Base-by-base conservation (phyloP, 192 early-diverging fungal genomes). In the Coemansia sp. region DNA sequence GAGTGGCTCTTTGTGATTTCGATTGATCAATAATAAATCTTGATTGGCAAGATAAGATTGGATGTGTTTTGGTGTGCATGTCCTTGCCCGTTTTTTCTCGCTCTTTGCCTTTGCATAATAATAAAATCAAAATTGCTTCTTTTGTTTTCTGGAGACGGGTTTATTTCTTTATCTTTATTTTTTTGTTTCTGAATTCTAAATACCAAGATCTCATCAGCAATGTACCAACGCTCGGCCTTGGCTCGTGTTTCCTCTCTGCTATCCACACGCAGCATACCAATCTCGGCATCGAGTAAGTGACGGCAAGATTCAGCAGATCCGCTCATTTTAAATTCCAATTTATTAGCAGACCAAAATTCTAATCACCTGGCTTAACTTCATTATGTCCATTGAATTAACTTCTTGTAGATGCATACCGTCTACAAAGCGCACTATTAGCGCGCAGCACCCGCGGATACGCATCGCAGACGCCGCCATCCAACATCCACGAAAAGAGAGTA, bases 181-280 rank as follows among this genome's bases (percentile, higher is more conserved):
- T 58, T 64, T 37, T 57, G 45, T 18, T 55, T 71, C 18, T 11
- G 21, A 58, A 58, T n/a, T 58, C 26, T 5, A 58, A 36, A 37
- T 6, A 58, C 7, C 36, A 6, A 43, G 56, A 54, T 32, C 32
- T 32, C 32, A 21, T 22, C 11, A 8, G 60, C 57, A 63, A 82
- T 82, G 79, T 73, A 73, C 21, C 79, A 66, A 62, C 79, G 79
- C 66, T 47, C 57, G 39, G 67, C 41, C 43, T 40, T 82, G 59
- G 49, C 65, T 42, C 79, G 74, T 68, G 71, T 71, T n/a, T 67
- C 71, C 15, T 48, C 61, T 13, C 55, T 71, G 51, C 54, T 82
- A 41, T 36, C 56, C 5, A 68, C 79, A 10, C 79, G 74, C 11
- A 52, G 39, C 9, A 41, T 62, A 5, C 65, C 65, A 21, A 49